These are phyloP conservation scores for Monosporascus sp. DNA, from an alignment of 2,329 filamentous ascomycete species.

Conservation along the genomic window DNA sequence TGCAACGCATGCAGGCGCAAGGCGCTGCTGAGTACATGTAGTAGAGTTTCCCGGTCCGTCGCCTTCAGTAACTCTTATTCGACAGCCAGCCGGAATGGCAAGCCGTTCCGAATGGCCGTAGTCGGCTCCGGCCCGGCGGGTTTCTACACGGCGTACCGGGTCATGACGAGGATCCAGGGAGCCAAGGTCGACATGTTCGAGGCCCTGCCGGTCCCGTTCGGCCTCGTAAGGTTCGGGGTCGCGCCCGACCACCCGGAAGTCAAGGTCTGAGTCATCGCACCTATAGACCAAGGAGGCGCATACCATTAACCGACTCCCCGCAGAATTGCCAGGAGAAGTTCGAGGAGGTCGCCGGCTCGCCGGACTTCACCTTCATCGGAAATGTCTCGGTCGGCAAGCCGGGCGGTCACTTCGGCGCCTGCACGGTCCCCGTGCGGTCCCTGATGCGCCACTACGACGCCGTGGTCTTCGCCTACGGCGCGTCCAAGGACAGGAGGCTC, in stretches of 20 bases:
- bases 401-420: slow-evolving; percentile 33
- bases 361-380: slow-evolving; percentile 84
- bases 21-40: neutral
- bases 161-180: slow-evolving; percentile 69
- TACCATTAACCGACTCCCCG: no score
- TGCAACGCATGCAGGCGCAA: slow-evolving; percentile 20
- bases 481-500: slow-evolving; percentile 74
- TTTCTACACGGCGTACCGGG: slow-evolving; percentile 86
- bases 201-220: slow-evolving; percentile 84
- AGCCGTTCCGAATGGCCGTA: slow-evolving; percentile 73
- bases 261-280: slow-evolving; percentile 54
- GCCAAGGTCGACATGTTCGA: slow-evolving; percentile 94
- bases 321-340: slow-evolving; percentile 96
- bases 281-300: no score
- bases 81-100: slow-evolving; percentile 24
- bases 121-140: slow-evolving; percentile 92
- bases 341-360: slow-evolving; percentile 75
- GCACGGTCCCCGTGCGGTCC: slow-evolving; percentile 57
- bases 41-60: slow-evolving; percentile 3
- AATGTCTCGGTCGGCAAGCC: slow-evolving; percentile 73
- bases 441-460: slow-evolving; percentile 85
- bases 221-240: slow-evolving; percentile 87
- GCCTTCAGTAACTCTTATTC: slow-evolving; percentile 16
- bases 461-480: slow-evolving; percentile 88
- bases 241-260: slow-evolving; percentile 99